Base-by-base conservation (phyloP, 306 rosid genomes). In the Cotoneaster glaucophyllus region DNA sequence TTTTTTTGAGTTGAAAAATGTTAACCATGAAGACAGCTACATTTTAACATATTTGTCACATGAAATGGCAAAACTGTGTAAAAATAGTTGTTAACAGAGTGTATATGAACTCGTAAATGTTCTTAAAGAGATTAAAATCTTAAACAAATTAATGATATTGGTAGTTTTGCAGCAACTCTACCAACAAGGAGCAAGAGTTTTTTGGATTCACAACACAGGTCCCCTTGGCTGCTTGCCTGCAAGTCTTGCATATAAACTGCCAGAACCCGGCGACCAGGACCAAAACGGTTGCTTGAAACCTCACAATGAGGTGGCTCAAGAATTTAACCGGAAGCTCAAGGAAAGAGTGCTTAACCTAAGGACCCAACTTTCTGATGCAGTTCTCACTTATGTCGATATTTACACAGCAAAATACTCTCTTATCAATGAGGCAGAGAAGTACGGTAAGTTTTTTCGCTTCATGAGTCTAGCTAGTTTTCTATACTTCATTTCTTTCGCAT, bases 201-300 rank as follows among this genome's bases (percentile, higher is more conserved):
- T 74, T 24, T 74, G 85, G 79, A 74, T 78, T 43, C 79, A 73
- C 15, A 82, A 82, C 62, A 78, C 79, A 0, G 82, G 85, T 67
- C 82, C 82, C 41, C 14, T 73, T 4, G 85, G 85, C 11, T 82
- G 85, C 81, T 77, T 81, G 78, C 78, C 81, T 48, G 0, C 2
- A 29, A 17, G 11, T 10, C 32, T 78, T 57, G 67, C 64, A 34
- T 22, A 14, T 29, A 34, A 37, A 9, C 72, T 6, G 19, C 58
- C 56, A 21, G 21, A 54, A 44, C 56, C 52, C 0, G 32, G 19
- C 12, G 37, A 67, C 6, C 19, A 63, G 24, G 85, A 77, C 71
- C 24, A 48, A 54, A 67, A 8, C 7, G 81, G 81, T 43, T 82
- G 82, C 53, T 13, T 67, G 44, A 77, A 77, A 75, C 56, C 78